phyloP scores from a whole-genome alignment of 257 asterid genomes.

The Lycium ferocissimum region DNA sequence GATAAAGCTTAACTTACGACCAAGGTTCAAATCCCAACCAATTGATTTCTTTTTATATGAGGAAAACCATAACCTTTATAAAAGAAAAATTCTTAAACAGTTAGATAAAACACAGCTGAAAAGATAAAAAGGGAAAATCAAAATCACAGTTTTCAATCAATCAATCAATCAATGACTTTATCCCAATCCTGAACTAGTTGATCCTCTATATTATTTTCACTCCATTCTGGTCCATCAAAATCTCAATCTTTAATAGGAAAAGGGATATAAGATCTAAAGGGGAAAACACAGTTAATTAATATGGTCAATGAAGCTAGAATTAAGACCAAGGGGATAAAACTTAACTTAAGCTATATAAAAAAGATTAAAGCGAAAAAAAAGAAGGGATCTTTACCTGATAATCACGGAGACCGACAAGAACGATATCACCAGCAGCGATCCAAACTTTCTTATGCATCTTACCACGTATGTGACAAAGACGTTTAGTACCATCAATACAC shows the following conservation, averaged over 20 bases:
- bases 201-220: neutral
- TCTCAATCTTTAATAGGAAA: neutral
- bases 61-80: no score
- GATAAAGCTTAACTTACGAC: no score
- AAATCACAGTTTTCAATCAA: neutral
- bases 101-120: no score
- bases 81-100: no score
- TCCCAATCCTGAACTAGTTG: neutral
- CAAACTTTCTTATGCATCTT: conserved; percentile 98
- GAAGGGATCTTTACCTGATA: conserved; percentile 57
- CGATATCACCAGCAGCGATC: conserved; percentile 95
- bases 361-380: neutral
- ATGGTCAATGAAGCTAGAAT: neutral
- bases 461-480: conserved; percentile 92
- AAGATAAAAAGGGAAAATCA: neutral
- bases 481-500: conserved; percentile 86
- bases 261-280: neutral
- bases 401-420: conserved; percentile 96
- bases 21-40: no score
- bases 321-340: no score
- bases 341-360: neutral
- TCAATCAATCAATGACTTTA: neutral
- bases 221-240: neutral
- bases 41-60: no score
- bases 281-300: neutral